phyloP scores from a whole-genome alignment of 1,284 basidiomycete genomes.

The Rhodotorula sp. region DNA sequence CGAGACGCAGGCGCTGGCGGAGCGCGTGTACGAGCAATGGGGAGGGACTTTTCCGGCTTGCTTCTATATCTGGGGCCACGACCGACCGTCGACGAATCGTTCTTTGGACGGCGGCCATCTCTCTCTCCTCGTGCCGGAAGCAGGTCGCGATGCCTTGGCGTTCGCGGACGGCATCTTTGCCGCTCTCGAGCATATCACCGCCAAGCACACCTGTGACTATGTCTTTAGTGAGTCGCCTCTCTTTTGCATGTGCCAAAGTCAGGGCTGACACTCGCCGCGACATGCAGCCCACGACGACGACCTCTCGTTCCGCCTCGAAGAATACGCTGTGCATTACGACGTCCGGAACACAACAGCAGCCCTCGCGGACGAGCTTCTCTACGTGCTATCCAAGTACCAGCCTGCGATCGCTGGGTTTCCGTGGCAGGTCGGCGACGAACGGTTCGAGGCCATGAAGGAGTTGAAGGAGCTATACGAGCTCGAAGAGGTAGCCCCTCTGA shows the following conservation, averaged over 20 bases:
- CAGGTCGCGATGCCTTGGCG: constrained; percentile 2
- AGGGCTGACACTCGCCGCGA: neutral
- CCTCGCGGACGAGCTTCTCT: constrained; percentile 2
- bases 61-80: constrained; percentile 5
- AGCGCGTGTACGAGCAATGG: constrained; percentile 1
- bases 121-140: neutral
- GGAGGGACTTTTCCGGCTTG: neutral
- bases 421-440: constrained; percentile 18
- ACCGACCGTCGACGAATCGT: too few relatives aligned
- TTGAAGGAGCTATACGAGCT: neutral
- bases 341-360: neutral
- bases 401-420: constrained; percentile 18
- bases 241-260: too few relatives aligned
- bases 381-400: neutral
- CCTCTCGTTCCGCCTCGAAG: neutral
- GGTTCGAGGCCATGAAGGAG: constrained; percentile 12
- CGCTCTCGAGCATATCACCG: constrained; percentile 4
- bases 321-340: neutral
- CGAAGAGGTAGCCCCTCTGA: constrained; percentile 1
- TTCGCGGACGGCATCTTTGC: constrained; percentile 15
- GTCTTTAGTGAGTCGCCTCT: constrained; percentile 2
- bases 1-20: neutral
- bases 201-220: constrained; percentile 4
- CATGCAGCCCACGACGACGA: constrained; percentile 4
- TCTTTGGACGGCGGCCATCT: neutral